Percentiles rank a stretch among this genome's conserved stretches.
These are phyloP conservation scores for Comarum palustre DNA, from an alignment of 306 rosid genomes.

Conservation along the genomic window DNA sequence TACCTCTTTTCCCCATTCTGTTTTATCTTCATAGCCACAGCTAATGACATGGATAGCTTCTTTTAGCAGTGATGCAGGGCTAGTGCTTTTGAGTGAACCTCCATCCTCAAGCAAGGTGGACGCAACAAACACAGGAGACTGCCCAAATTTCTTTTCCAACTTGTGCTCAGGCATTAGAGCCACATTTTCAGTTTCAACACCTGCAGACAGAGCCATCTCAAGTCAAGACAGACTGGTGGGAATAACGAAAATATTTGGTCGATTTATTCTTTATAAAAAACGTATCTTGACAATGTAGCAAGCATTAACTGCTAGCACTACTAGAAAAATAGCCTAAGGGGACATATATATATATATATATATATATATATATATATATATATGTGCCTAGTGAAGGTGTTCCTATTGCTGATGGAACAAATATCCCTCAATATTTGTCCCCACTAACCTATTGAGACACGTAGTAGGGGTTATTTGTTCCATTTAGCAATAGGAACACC, in stretches of 20 bases:
- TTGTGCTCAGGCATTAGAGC: conserved; percentile 29
- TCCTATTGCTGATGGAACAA: too few species aligned
- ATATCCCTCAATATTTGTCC: too few species aligned
- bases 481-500: too few species aligned
- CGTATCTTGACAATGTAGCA: neutral
- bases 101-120: conserved; percentile 53
- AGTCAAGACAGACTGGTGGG: conserved; percentile 4
- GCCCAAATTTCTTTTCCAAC: conserved; percentile 61
- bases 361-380: too few species aligned
- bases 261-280: neutral
- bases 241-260: neutral
- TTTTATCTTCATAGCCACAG: conserved; percentile 71
- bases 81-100: conserved; percentile 36
- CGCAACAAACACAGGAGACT: conserved; percentile 57
- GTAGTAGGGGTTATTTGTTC: too few species aligned
- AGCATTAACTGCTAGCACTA: neutral
- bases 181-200: conserved; percentile 29
- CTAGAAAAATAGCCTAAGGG: too few species aligned
- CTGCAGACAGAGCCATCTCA: conserved; percentile 27
- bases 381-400: too few species aligned
- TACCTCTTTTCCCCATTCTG: conserved; percentile 91
- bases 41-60: conserved; percentile 79
- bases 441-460: too few species aligned
- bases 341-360: too few species aligned
- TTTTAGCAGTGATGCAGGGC: conserved; percentile 50